Evolutionary conservation across 768 basidiomycete species (phyloP).

Genomic region (Pilatotrama ljubarskyi): DNA sequence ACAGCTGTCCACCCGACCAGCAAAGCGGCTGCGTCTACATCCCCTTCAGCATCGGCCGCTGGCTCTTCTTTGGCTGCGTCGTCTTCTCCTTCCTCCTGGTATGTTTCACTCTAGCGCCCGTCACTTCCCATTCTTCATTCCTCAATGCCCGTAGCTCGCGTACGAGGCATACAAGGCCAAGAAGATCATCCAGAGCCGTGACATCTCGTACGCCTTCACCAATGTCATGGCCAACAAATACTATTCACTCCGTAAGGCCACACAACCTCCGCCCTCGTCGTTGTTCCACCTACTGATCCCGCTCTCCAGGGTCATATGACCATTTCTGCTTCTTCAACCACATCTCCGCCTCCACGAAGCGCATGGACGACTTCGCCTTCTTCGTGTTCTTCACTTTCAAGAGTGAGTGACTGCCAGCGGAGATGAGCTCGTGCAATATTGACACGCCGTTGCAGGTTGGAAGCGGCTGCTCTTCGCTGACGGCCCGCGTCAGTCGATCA

Average conservation of each 20-base stretch:
- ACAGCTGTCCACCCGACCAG: slow-evolving; percentile 58
- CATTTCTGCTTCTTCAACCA: slow-evolving; percentile 99
- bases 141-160: slow-evolving; percentile 56
- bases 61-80: slow-evolving; percentile 98
- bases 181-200: slow-evolving; percentile 91
- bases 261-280: slow-evolving; percentile 2
- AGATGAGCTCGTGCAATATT: background rate
- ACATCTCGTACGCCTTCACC: slow-evolving; percentile 98
- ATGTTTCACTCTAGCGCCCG: slow-evolving; percentile 33
- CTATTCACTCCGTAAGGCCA: slow-evolving; percentile 82
- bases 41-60: slow-evolving; percentile 87
- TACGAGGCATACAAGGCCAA: slow-evolving; percentile 93
- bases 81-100: slow-evolving; percentile 96
- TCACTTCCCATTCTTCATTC: background rate
- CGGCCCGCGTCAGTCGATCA: slow-evolving; percentile 96
- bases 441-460: slow-evolving; percentile 55
- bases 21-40: slow-evolving; percentile 75
- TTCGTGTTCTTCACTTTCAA: slow-evolving; percentile 99
- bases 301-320: slow-evolving; percentile 78
- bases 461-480: slow-evolving; percentile 89
- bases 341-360: slow-evolving; percentile 93
- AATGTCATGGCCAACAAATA: slow-evolving; percentile 97
- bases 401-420: slow-evolving; percentile 51
- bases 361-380: slow-evolving; percentile 97
- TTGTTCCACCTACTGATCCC: background rate